A percentile compares a stretch with the other conserved stretches of the same genome.
Evolutionary conservation across 1,284 basidiomycete species (phyloP).

Genomic region (Calocybe gambosa): DNA sequence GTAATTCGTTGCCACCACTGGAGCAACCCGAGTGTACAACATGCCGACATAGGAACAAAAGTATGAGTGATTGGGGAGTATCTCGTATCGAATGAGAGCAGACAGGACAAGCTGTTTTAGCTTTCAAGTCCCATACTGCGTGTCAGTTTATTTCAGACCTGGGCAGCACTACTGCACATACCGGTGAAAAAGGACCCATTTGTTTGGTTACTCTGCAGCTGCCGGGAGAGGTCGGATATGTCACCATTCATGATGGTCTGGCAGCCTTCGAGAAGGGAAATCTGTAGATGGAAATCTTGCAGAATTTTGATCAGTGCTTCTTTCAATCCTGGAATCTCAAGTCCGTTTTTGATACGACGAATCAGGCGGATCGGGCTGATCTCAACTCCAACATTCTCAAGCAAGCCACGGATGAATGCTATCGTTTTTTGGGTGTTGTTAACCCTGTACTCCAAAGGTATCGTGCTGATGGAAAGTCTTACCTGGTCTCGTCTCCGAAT

Average conservation of each 20-base stretch:
- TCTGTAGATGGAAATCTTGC: slow-evolving; percentile 90
- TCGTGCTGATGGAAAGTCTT: no score
- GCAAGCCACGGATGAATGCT: slow-evolving; percentile 91
- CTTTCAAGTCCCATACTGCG: slow-evolving; percentile 27
- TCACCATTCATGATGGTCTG: slow-evolving; percentile 83
- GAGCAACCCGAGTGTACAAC: slow-evolving; percentile 77
- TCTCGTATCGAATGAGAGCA: slow-evolving; percentile 60
- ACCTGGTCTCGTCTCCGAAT: slow-evolving; percentile 92
- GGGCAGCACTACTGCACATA: slow-evolving; percentile 26
- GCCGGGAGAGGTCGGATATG: slow-evolving; percentile 64
- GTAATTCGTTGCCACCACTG: slow-evolving; percentile 48
- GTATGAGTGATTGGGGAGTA: slow-evolving; percentile 47
- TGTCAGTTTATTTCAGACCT: neutral
- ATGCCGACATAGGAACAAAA: slow-evolving; percentile 86
- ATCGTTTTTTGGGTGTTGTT: no score
- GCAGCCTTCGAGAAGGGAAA: slow-evolving; percentile 86
- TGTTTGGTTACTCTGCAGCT: slow-evolving; percentile 70
- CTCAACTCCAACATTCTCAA: slow-evolving; percentile 95
- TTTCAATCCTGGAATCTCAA: slow-evolving; percentile 94
- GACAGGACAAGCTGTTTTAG: slow-evolving; percentile 56
- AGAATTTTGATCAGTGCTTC: slow-evolving; percentile 94
- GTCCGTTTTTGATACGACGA: slow-evolving; percentile 88
- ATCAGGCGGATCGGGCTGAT: slow-evolving; percentile 95
- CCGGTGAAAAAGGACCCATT: slow-evolving; percentile 71
- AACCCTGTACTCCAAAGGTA: no score